Evolutionary conservation across 2,329 filamentous ascomycete genomes (phyloP).

Genomic region (Epichloe sibirici): DNA sequence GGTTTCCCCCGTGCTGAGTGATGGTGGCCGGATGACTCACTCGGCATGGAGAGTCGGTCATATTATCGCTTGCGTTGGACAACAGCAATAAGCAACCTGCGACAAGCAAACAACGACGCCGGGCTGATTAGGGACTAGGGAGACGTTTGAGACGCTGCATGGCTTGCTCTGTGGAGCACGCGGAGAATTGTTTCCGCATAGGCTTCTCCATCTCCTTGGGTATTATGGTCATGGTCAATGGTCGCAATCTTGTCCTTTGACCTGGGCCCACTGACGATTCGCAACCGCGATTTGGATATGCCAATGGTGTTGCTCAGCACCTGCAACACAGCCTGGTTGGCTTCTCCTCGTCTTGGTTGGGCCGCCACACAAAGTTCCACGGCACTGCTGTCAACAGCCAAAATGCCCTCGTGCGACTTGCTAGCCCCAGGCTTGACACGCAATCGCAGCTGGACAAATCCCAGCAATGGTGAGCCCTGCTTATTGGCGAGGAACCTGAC

Average conservation of each 20-base stretch:
- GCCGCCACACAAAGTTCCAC: constrained; percentile 56
- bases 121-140: neutral
- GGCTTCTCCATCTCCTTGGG: constrained; percentile 16
- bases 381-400: constrained; percentile 43
- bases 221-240: constrained; percentile 19
- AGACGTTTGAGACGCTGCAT: neutral
- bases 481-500: constrained; percentile 36
- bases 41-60: neutral
- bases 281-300: constrained; percentile 50
- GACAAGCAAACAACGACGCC: neutral
- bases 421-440: constrained; percentile 55
- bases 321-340: constrained; percentile 53
- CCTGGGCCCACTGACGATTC: constrained; percentile 50
- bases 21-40: constrained; percentile 2
- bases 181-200: constrained; percentile 17
- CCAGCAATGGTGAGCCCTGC: constrained; percentile 29
- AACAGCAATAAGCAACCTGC: no score
- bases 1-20: no score
- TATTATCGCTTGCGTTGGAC: neutral
- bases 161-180: constrained; percentile 16
- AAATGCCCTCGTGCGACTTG: constrained; percentile 48
- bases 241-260: constrained; percentile 51
- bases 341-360: constrained; percentile 52
- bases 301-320: constrained; percentile 48
- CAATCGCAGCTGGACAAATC: constrained; percentile 47